Evolutionary conservation across 495 filamentous ascomycete species (phyloP).

Genomic region (Penicillium crystallinum): DNA sequence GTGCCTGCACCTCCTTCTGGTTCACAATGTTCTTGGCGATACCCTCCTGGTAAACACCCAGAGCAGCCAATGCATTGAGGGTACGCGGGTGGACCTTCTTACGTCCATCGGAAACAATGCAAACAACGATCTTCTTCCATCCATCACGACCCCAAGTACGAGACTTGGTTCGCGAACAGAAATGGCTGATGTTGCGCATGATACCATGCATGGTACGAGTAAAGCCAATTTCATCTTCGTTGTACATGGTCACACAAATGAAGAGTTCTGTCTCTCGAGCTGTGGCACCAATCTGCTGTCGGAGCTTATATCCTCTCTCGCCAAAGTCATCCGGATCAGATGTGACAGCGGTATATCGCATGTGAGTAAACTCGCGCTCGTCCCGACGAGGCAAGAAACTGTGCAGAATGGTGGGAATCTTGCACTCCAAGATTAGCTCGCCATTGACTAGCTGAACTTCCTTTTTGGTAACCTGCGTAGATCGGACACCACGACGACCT

Average conservation of each 20-base stretch:
- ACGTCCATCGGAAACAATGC: slow-evolving; percentile 89
- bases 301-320: slow-evolving; percentile 79
- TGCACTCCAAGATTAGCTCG: slow-evolving; percentile 96
- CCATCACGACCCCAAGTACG: slow-evolving; percentile 95
- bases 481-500: slow-evolving; percentile 73
- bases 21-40: slow-evolving; percentile 99
- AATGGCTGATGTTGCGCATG: slow-evolving; percentile 96
- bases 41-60: slow-evolving; percentile 98
- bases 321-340: slow-evolving; percentile 97
- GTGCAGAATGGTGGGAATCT: slow-evolving; percentile 96
- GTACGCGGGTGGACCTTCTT: slow-evolving; percentile 92
- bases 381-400: slow-evolving; percentile 88
- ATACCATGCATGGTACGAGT: slow-evolving; percentile 98
- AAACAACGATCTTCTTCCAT: slow-evolving; percentile 99
- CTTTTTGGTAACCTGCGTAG: slow-evolving; percentile 85
- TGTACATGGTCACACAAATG: slow-evolving; percentile 98
- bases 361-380: slow-evolving; percentile 96
- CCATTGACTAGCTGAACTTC: slow-evolving; percentile 96
- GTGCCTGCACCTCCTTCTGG: slow-evolving; percentile 72
- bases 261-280: slow-evolving; percentile 94
- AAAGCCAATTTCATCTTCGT: slow-evolving; percentile 94
- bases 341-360: slow-evolving; percentile 99
- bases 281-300: slow-evolving; percentile 88
- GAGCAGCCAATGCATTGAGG: slow-evolving; percentile 89
- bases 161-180: slow-evolving; percentile 87